A percentile compares a stretch with the other conserved stretches of the same genome.
Conservation (phyloP, 1,284 basidiomycete genomes). For the Athelia sp. region DNA sequence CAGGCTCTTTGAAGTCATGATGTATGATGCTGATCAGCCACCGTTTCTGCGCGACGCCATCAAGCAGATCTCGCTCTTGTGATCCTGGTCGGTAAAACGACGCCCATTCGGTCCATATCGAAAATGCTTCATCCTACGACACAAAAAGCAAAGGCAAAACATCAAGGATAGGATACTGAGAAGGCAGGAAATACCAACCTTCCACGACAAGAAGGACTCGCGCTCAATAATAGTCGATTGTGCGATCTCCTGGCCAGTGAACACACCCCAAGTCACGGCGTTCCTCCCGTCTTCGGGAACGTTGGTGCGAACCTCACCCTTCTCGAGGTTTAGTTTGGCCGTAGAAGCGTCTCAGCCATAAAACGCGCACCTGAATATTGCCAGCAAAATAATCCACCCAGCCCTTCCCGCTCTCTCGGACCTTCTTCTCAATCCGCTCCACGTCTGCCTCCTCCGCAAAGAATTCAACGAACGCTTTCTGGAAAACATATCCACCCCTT, state of each 20-base stretch:
- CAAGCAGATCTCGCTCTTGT: conserved; percentile 68
- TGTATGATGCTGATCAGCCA: conserved; percentile 96
- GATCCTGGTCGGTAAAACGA: conserved; percentile 79
- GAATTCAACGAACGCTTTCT: conserved; percentile 98
- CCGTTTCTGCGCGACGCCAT: conserved; percentile 64
- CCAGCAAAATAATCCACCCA: conserved; percentile 86
- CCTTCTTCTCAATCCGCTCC: conserved; percentile 53
- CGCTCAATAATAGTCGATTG: conserved; percentile 97
- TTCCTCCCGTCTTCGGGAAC: conserved; percentile 78
- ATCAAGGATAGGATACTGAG: conserved; percentile 1
- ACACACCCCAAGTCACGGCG: conserved; percentile 99
- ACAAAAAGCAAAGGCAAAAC: neutral
- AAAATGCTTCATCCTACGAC: conserved; percentile 91
- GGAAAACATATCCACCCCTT: conserved; percentile 87
- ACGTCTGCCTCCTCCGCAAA: conserved; percentile 74
- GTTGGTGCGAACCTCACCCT: conserved; percentile 85
- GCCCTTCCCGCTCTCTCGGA: conserved; percentile 50
- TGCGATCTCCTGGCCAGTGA: conserved; percentile 93
- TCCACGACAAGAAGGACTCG: conserved; percentile 91
- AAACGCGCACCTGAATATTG: conserved; percentile 48
- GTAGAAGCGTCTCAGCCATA: neutral
- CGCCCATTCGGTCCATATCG: conserved; percentile 95
- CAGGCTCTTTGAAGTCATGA: conserved; percentile 84
- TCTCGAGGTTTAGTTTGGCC: conserved; percentile 4
- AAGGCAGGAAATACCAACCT: conserved; percentile 42